These are phyloP conservation scores for Jamesozyma hellenica DNA, from an alignment of 805 yeast species.

Conservation along the genomic window DNA sequence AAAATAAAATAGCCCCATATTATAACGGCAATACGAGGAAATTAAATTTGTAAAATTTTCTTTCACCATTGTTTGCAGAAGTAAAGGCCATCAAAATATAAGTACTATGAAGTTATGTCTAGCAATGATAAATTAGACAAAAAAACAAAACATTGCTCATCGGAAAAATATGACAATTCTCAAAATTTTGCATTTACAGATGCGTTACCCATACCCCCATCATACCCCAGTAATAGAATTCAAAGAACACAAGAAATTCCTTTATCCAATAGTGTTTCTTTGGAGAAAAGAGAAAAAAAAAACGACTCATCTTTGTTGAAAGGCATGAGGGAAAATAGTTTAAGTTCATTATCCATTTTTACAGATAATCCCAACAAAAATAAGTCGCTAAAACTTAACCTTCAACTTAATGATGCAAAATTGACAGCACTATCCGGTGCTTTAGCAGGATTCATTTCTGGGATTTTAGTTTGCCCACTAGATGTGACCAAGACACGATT, in stretches of 20 bases:
- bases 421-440: constrained; percentile 84
- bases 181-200: background rate
- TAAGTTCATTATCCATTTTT: too few relatives aligned
- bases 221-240: background rate
- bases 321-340: too few relatives aligned
- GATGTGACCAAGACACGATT: constrained; percentile 92
- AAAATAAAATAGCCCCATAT: too few relatives aligned
- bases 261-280: too few relatives aligned
- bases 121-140: background rate
- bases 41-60: too few relatives aligned
- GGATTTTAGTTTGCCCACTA: constrained; percentile 83
- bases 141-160: background rate
- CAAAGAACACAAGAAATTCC: too few relatives aligned
- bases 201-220: background rate
- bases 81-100: background rate
- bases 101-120: constrained; percentile 1
- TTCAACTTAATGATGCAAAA: constrained; percentile 34
- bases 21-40: too few relatives aligned
- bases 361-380: background rate
- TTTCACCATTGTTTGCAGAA: too few relatives aligned
- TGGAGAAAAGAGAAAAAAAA: too few relatives aligned
- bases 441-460: constrained; percentile 84
- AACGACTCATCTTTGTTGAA: too few relatives aligned
- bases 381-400: background rate
- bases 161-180: background rate